A percentile compares a stretch with the other conserved stretches of the same genome.
phyloP scores from a whole-genome alignment of 352 stramenopile species.

The Phytophthora uliginosa region DNA sequence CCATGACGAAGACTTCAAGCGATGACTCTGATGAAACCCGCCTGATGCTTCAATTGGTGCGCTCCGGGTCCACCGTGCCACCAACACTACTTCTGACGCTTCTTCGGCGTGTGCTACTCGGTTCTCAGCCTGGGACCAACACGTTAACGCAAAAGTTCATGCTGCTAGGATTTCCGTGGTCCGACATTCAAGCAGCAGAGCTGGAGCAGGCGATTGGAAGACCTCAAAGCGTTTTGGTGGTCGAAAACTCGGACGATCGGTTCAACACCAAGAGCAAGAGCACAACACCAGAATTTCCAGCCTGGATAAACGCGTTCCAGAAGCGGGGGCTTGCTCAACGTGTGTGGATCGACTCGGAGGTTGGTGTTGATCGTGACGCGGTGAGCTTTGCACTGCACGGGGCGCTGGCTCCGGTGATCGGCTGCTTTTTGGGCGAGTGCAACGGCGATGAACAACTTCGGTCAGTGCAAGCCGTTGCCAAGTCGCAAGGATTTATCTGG shows the following conservation, averaged over 20 bases:
- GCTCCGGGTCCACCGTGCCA: constrained; percentile 39
- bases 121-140: constrained; percentile 12
- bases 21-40: constrained; percentile 28
- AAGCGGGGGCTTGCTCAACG: constrained; percentile 32
- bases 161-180: constrained; percentile 56
- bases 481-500: constrained; percentile 40
- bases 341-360: constrained; percentile 26
- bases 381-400: constrained; percentile 8
- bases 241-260: constrained; percentile 2
- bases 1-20: constrained; percentile 28
- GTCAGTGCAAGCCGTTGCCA: constrained; percentile 24
- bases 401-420: constrained; percentile 30
- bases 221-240: constrained; percentile 25
- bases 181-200: constrained; percentile 25
- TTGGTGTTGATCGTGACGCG: not conserved
- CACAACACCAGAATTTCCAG: constrained; percentile 21
- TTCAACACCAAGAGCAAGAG: constrained; percentile 4
- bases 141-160: constrained; percentile 46
- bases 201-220: constrained; percentile 45
- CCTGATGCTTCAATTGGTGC: constrained; percentile 33
- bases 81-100: constrained; percentile 35
- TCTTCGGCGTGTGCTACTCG: constrained; percentile 34
- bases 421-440: constrained; percentile 42
- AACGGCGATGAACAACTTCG: constrained; percentile 15
- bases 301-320: constrained; percentile 19